Conservation (phyloP, 225 moss, liverwort and hornwort genomes). For the Marchantia polymorpha region DNA sequence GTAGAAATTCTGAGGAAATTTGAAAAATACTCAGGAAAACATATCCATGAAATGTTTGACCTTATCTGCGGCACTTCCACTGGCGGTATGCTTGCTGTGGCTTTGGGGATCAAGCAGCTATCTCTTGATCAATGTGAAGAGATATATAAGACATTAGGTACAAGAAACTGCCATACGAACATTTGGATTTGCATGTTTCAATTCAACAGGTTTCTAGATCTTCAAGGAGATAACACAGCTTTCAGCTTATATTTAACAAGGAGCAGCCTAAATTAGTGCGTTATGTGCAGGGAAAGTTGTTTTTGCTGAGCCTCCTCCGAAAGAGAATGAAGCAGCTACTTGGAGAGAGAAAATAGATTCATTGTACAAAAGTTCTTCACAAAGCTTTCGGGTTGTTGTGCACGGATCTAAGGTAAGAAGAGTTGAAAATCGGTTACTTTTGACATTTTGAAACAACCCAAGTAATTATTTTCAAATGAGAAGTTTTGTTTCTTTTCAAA, state of each 20-base stretch:
- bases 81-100: conserved; percentile 99
- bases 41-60: conserved; percentile 97
- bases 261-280: not conserved
- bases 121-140: conserved; percentile 94
- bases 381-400: conserved; percentile 97
- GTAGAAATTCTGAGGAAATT: conserved; percentile 89
- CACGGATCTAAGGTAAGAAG: conserved; percentile 91
- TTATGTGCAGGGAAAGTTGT: conserved; percentile 79
- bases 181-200: not conserved
- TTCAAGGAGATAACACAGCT: not conserved
- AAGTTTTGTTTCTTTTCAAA: not conserved
- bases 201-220: not conserved
- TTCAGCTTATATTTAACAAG: not conserved
- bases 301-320: conserved; percentile 87
- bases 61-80: conserved; percentile 99
- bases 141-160: conserved; percentile 96
- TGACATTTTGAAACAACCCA: not conserved
- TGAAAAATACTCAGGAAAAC: conserved; percentile 84
- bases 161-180: not conserved
- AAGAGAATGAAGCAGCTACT: conserved; percentile 95
- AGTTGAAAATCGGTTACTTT: not conserved
- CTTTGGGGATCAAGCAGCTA: conserved; percentile 89
- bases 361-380: conserved; percentile 98
- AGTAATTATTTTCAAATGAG: not conserved
- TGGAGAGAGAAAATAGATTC: conserved; percentile 99